These are phyloP conservation scores for Picea sitchensis DNA, from an alignment of 75 land plant genomes.

Conservation along the genomic window DNA sequence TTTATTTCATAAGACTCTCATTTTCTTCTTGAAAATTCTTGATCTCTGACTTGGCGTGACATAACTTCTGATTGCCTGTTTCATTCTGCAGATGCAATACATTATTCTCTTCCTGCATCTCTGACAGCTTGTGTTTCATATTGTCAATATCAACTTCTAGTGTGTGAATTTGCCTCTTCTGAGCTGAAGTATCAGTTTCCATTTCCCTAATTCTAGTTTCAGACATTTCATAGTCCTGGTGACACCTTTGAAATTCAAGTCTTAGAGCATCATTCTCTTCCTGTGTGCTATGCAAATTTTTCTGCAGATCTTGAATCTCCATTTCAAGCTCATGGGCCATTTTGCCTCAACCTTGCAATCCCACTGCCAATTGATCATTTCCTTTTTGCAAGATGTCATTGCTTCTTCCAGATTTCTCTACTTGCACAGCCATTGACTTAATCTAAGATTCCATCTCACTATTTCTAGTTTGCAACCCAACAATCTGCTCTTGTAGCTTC, in stretches of 20 bases:
- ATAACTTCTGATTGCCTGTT: neutral
- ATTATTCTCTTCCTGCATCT: neutral
- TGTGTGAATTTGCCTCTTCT: neutral
- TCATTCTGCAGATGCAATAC: neutral
- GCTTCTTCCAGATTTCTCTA: neutral
- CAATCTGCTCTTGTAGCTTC: neutral
- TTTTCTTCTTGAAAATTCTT: neutral
- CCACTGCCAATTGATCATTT: neutral
- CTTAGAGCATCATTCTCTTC: conserved; percentile 6
- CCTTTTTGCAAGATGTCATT: neutral
- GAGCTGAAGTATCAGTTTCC: conserved; percentile 1
- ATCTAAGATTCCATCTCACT: conserved; percentile 7
- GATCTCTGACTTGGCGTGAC: neutral
- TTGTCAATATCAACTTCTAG: neutral
- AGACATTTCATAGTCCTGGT: conserved; percentile 4
- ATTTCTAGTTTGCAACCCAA: conserved; percentile 1
- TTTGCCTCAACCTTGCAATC: neutral
- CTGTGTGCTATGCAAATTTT: neutral
- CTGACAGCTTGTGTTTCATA: neutral
- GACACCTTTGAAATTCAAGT: neutral
- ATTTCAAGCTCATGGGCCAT: conserved; percentile 1
- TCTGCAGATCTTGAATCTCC: conserved; percentile 7
- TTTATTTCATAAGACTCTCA: neutral
- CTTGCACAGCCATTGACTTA: conserved; percentile 6
- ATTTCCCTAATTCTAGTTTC: neutral